phyloP scores from a whole-genome alignment of 2,329 filamentous ascomycete species.

The Tolypocladium album region DNA sequence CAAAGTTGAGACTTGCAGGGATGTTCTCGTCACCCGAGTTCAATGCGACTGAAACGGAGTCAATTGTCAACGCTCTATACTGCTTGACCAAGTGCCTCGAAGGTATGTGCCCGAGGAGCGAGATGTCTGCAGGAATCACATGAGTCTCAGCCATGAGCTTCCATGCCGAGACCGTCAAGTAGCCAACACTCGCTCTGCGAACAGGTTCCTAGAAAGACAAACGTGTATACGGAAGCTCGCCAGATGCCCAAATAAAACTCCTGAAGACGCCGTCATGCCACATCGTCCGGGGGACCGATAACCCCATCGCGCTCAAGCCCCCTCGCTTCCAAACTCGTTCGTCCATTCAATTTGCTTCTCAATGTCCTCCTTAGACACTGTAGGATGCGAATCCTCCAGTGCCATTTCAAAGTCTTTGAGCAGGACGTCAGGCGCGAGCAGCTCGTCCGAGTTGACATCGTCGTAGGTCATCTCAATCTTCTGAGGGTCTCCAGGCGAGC shows the following conservation, averaged over 20 bases:
- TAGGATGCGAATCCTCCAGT: constrained; percentile 78
- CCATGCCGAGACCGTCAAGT: background rate
- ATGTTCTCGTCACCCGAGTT: no score
- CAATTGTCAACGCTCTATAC: background rate
- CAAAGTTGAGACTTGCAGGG: no score
- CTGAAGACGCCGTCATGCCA: constrained; percentile 18
- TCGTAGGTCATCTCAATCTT: constrained; percentile 93
- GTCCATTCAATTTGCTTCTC: constrained; percentile 86
- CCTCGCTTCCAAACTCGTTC: constrained; percentile 89
- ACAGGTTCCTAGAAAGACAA: constrained; percentile 3
- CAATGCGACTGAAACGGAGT: background rate
- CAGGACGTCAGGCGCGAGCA: constrained; percentile 76
- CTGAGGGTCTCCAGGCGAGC: constrained; percentile 79
- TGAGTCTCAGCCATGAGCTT: background rate
- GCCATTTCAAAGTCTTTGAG: constrained; percentile 92
- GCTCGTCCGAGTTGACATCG: constrained; percentile 69
- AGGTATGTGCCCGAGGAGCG: background rate
- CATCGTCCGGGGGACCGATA: constrained; percentile 4
- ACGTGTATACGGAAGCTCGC: constrained; percentile 6
- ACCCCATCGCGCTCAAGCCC: constrained; percentile 31
- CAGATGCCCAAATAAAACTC: constrained; percentile 15
- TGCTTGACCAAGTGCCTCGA: background rate
- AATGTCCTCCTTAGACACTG: constrained; percentile 80
- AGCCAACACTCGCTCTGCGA: background rate
- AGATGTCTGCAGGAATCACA: background rate